Evolutionary conservation across 805 yeast species (phyloP).

Genomic region (Spencermartinsiella europaea): DNA sequence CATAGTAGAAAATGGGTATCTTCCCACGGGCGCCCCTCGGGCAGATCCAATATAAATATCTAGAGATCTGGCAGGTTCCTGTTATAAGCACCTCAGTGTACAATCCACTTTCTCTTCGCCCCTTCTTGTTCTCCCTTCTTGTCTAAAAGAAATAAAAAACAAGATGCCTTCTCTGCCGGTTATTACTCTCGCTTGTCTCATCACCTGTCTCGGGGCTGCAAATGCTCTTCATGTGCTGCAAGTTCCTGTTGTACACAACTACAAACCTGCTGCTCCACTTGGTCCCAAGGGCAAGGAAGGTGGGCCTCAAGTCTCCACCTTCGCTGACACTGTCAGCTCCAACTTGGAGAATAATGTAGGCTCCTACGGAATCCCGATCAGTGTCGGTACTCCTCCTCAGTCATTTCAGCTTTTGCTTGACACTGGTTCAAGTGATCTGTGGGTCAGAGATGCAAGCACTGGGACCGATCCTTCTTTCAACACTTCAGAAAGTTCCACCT

Average conservation of each 20-base stretch:
- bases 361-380: conserved; percentile 7
- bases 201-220: neutral
- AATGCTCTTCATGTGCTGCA: neutral
- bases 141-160: too few relatives aligned
- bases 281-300: neutral
- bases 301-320: neutral
- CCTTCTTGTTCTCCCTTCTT: too few relatives aligned
- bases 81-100: too few relatives aligned
- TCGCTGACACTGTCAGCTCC: neutral
- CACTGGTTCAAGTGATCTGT: conserved; percentile 66
- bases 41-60: too few relatives aligned
- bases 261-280: neutral
- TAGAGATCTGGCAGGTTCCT: too few relatives aligned
- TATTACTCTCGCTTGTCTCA: neutral
- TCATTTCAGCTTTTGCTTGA: conserved; percentile 50
- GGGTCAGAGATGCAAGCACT: conserved; percentile 37
- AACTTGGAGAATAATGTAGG: neutral
- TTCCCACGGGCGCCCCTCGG: too few relatives aligned
- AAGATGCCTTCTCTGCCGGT: too few relatives aligned
- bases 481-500: conserved; percentile 70
- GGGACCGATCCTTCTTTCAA: conserved; percentile 44
- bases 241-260: neutral
- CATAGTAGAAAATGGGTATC: too few relatives aligned
- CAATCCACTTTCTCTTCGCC: too few relatives aligned
- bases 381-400: conserved; percentile 55